phyloP scores from a whole-genome alignment of 208 protist genomes.

The Acanthamoeba culbertsoni region DNA sequence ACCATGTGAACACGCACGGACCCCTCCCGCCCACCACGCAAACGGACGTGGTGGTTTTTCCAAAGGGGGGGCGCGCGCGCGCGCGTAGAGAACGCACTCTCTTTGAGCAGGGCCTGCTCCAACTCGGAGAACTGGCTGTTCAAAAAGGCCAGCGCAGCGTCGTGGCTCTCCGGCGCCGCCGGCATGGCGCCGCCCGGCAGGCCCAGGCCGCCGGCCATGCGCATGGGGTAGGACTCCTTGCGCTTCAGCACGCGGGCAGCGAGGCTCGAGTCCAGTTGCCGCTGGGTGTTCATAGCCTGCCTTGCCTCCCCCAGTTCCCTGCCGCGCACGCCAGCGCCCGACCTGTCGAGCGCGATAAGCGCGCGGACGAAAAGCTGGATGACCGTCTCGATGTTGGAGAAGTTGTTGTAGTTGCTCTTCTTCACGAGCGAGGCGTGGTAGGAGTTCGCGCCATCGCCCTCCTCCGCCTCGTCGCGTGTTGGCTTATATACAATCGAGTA shows the following conservation, averaged over 20 bases:
- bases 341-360: slow-evolving; percentile 1
- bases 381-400: neutral
- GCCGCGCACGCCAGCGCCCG: neutral
- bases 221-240: neutral
- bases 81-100: neutral
- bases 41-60: neutral
- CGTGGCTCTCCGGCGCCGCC: neutral
- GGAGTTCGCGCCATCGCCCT: neutral
- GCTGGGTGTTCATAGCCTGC: neutral
- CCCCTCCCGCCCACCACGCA: no score
- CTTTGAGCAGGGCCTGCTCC: neutral
- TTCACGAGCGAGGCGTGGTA: slow-evolving; percentile 8
- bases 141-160: neutral
- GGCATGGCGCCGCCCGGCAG: neutral
- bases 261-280: neutral
- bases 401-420: slow-evolving; percentile 20
- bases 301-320: neutral
- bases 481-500: slow-evolving; percentile 17
- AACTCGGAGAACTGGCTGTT: neutral
- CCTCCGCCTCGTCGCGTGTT: neutral
- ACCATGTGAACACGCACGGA: no score
- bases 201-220: slow-evolving; percentile 6
- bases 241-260: neutral
- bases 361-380: neutral
- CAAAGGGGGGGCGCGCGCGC: neutral